A percentile compares a stretch with the other conserved stretches of the same genome.
Conservation (phyloP, 768 basidiomycete genomes). For the Lentinus tigrinus region DNA sequence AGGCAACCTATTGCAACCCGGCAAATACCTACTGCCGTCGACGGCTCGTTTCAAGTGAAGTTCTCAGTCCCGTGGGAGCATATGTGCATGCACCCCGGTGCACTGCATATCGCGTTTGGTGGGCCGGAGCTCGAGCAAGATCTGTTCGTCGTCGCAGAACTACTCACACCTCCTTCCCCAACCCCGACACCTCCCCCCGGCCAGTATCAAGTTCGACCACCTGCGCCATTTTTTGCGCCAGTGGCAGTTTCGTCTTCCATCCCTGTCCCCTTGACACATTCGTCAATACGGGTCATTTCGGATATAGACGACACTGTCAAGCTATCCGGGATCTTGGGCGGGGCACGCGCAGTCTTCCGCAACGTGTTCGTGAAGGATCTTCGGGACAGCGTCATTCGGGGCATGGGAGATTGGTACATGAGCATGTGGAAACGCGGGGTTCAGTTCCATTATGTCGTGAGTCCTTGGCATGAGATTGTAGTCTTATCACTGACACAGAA, state of each 20-base stretch:
- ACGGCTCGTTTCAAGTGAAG: slow-evolving; percentile 72
- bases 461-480: no score
- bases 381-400: slow-evolving; percentile 74
- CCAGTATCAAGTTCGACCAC: slow-evolving; percentile 31
- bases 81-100: slow-evolving; percentile 59
- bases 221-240: not conserved
- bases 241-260: slow-evolving; percentile 24
- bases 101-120: slow-evolving; percentile 56
- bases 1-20: slow-evolving; percentile 47
- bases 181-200: not conserved
- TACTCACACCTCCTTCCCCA: slow-evolving; percentile 40
- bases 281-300: slow-evolving; percentile 77
- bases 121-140: slow-evolving; percentile 44
- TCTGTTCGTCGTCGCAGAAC: slow-evolving; percentile 52
- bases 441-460: slow-evolving; percentile 85
- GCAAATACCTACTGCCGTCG: slow-evolving; percentile 56
- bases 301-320: slow-evolving; percentile 96
- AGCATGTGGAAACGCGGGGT: slow-evolving; percentile 69
- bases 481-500: no score
- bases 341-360: slow-evolving; percentile 79
- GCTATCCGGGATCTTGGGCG: slow-evolving; percentile 69
- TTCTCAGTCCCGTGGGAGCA: slow-evolving; percentile 69
- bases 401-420: slow-evolving; percentile 79
- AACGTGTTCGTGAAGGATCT: slow-evolving; percentile 91
- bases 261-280: slow-evolving; percentile 49